Evolutionary conservation across 2,329 filamentous ascomycete genomes (phyloP).

Genomic region (Beauveria varroae): DNA sequence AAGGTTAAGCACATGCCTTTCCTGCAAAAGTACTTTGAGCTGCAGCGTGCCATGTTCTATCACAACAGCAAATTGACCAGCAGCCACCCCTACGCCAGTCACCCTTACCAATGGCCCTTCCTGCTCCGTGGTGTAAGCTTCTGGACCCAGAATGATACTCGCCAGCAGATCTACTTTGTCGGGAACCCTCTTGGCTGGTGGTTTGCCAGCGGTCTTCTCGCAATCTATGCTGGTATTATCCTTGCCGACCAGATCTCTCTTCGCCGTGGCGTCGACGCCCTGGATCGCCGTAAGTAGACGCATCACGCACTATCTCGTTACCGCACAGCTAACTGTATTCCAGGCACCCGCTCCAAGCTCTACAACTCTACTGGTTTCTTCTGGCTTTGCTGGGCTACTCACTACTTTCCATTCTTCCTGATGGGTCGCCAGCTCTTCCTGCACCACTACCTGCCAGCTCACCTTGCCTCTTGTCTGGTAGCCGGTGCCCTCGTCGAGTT

Average conservation of each 20-base stretch:
- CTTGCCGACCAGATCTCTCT: constrained; percentile 90
- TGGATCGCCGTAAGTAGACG: constrained; percentile 78
- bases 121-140: constrained; percentile 94
- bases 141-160: constrained; percentile 95
- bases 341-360: constrained; percentile 81
- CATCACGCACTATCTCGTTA: neutral
- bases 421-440: constrained; percentile 98
- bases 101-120: constrained; percentile 97
- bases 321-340: neutral
- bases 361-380: constrained; percentile 99
- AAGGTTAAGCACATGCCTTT: constrained; percentile 82
- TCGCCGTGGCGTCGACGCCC: constrained; percentile 83
- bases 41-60: constrained; percentile 97
- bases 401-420: constrained; percentile 95
- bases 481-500: constrained; percentile 91
- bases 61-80: constrained; percentile 98
- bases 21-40: constrained; percentile 88
- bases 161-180: constrained; percentile 96
- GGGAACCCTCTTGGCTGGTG: constrained; percentile 98
- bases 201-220: constrained; percentile 84
- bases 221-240: constrained; percentile 87
- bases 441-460: constrained; percentile 93
- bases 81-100: constrained; percentile 91
- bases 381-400: constrained; percentile 94
- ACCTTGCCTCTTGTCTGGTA: constrained; percentile 83